Percentiles rank a stretch among this genome's conserved stretches.
phyloP scores from a whole-genome alignment of 1,139 yeast genomes.

The Arxiozyma bovina region DNA sequence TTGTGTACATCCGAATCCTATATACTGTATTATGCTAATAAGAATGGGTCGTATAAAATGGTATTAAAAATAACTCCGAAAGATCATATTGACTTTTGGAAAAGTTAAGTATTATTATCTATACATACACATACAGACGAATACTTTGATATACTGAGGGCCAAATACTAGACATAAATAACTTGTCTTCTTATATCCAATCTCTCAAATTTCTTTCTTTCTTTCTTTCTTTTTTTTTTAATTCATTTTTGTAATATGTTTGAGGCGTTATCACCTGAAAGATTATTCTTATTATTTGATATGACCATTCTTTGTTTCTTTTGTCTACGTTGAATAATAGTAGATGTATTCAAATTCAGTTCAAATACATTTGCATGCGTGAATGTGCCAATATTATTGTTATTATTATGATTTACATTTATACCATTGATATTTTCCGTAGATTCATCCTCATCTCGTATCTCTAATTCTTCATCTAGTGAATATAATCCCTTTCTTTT shows the following conservation, averaged over 20 bases:
- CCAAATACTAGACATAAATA: no score
- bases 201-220: no score
- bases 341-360: constrained; percentile 67
- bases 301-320: constrained; percentile 24
- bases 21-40: no score
- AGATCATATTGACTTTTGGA: not conserved
- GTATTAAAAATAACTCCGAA: not conserved
- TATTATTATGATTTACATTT: not conserved
- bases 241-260: no score
- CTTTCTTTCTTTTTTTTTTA: no score
- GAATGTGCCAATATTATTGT: not conserved
- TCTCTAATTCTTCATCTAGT: not conserved
- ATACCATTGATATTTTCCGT: constrained; percentile 2
- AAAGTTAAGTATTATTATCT: not conserved
- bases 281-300: not conserved
- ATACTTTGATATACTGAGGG: not conserved
- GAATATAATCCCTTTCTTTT: constrained; percentile 2
- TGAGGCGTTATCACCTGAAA: no score
- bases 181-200: not conserved
- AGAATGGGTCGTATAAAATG: no score
- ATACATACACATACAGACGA: not conserved
- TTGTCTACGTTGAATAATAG: constrained; percentile 69
- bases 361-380: constrained; percentile 41
- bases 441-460: constrained; percentile 2
- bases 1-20: no score